Base-by-base conservation (phyloP, 2,329 filamentous ascomycete species). In the Diaporthe velutina region DNA sequence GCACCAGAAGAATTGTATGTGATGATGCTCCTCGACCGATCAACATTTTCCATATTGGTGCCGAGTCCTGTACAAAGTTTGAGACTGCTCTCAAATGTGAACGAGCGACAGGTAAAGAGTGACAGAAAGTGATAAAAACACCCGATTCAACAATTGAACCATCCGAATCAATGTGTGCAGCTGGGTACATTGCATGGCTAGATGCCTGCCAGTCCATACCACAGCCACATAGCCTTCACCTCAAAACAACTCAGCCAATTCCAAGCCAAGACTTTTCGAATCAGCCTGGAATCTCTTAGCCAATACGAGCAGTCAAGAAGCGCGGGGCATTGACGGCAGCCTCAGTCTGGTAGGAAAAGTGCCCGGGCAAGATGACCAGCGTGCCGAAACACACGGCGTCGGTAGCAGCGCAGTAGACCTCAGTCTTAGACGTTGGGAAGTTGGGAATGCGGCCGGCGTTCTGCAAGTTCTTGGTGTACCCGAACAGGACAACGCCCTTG, bases 381-480 rank as follows among this genome's bases (percentile, higher is more conserved):
- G 81, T 81, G 13, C 85, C 85, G 9, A 38, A 76, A 78, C 84
- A 85, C 30, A 85, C 83, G 2, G 80, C 76, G 33, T 87, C 85
- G 1, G 78, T 78, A 3, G 33, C 1, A 19, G 81, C 81, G 77
- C 85, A 87, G 77, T 81, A 86, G n/a, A 86, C 81, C 74, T 81
- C 77, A 35, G 82, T 82, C 50, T 82, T 79, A 54, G 80, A 79
- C 0, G 72, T 71, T 0, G 84, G 82, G 76, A 82, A 86, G 76
- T 82, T 82, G 57, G 82, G 82, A 35, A 87, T 85, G 57, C 78
- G 73, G 50, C 85, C 84, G 3, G 71, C 64, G 76, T 86, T 84
- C 78, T 86, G 85, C 64, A 80, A 76, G 78, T 86, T 86, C 81
- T 85, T 83, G 71, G 85, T 85, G 75, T 86, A 85, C 0, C 85